Base-by-base conservation (phyloP, 1,284 basidiomycete species). In the Agaricales sp. region DNA sequence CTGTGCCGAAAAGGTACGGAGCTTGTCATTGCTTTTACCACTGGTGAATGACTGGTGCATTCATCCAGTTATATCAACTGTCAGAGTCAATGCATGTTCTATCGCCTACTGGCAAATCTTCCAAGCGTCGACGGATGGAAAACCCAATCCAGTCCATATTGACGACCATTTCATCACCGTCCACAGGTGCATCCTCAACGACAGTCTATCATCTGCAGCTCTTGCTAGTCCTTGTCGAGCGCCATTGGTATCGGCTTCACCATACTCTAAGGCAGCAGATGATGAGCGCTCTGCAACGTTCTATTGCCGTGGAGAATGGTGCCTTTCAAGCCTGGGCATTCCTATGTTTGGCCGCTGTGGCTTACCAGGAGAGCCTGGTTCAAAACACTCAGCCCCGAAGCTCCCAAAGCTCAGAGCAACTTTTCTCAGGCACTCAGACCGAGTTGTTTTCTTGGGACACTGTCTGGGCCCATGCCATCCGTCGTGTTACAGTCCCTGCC, bases 171-270 rank as follows among this genome's bases (percentile, higher is more conserved):
- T 48, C 70, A 67, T 49, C 50, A 58, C 2, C 65, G 66, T 12
- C 52, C 60, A 14, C 53, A 55, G 22, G 59, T 57, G 18, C 58
- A 53, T n/a, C 60, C 49, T 51, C 61, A 65, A 53, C 71, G 72
- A 21, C 21, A 47, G 62, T 63, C 45, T 83, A 82, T 55, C 75
- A 78, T 49, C 65, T 93, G 1, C 92, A 96, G 64, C 69, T 82
- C 2, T 67, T 95, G 1, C 74, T 92, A n/a, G 94, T 97, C 67
- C 68, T 94, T 57, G 74, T 92, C 51, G 81, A 87, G 56, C 72
- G 77, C 21, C 80, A 92, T 60, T 91, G 87, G 86, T 26, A 55
- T 18, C 59, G 71, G 14, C 59, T 93, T 21, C 77, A 84, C 51
- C 59, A 64, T 20, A 63, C 70, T n/a, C 67, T 82, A 13, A 80